Percentiles rank a stretch among this genome's conserved stretches.
Evolutionary conservation across 1,139 yeast genomes (phyloP).

Genomic region (Pichia terricola): DNA sequence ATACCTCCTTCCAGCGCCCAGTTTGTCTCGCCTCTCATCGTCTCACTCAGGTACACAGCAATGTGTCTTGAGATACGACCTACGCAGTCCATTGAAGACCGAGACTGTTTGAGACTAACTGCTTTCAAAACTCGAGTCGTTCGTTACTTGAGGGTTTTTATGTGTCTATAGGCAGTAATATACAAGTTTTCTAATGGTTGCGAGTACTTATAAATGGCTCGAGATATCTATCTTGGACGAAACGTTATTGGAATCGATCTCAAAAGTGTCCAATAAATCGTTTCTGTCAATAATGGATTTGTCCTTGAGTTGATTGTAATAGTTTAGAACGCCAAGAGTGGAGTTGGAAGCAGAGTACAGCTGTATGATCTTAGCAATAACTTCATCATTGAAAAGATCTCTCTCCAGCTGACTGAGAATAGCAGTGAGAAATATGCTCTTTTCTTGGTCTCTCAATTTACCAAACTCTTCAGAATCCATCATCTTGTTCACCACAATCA

Average conservation of each 20-base stretch:
- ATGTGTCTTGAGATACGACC: too few species aligned
- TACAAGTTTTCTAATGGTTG: too few species aligned
- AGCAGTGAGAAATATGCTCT: conserved; percentile 8
- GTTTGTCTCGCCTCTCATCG: too few species aligned
- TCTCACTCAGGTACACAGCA: too few species aligned
- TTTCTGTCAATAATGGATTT: neutral
- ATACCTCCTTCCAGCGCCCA: too few species aligned
- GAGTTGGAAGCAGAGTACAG: conserved; percentile 16
- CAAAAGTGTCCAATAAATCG: neutral
- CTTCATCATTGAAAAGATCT: conserved; percentile 7
- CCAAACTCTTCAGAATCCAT: neutral
- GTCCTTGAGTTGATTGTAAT: conserved; percentile 10
- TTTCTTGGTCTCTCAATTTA: conserved; percentile 1
- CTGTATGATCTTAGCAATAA: conserved; percentile 7
- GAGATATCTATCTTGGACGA: neutral
- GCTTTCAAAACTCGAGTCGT: too few species aligned
- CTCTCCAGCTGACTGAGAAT: conserved; percentile 3
- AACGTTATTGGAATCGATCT: neutral
- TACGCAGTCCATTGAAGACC: too few species aligned
- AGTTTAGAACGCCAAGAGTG: conserved; percentile 17
- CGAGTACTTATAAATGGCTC: too few species aligned
- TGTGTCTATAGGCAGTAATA: too few species aligned
- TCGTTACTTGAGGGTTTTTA: too few species aligned
- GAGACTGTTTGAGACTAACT: too few species aligned
- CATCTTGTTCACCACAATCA: conserved; percentile 5